phyloP scores from a whole-genome alignment of 2,329 filamentous ascomycete genomes.

The Pseudopithomyces chartarum region DNA sequence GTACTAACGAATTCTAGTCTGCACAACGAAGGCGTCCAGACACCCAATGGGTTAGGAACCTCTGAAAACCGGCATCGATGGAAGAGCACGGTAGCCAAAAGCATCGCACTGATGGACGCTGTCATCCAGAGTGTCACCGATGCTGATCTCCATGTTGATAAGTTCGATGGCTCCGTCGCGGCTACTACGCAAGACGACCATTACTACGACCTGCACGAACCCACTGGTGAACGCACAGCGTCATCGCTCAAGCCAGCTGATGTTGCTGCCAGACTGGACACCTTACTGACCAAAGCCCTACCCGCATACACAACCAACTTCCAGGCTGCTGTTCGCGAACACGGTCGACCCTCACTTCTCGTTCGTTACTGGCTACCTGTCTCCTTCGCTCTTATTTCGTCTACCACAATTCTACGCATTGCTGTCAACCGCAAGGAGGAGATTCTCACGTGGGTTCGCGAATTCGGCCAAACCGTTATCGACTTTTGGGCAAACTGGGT shows the following conservation, averaged over 20 bases:
- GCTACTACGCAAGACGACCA: constrained; percentile 60
- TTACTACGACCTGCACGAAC: constrained; percentile 50
- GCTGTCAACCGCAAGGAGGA: constrained; percentile 75
- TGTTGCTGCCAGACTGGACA: constrained; percentile 69
- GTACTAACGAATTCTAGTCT: constrained; percentile 54
- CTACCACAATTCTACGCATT: constrained; percentile 82
- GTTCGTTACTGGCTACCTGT: constrained; percentile 90
- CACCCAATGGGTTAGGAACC: constrained; percentile 47
- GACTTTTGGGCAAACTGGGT: constrained; percentile 99
- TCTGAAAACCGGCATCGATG: constrained; percentile 59
- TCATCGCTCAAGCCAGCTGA: constrained; percentile 53
- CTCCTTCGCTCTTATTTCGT: constrained; percentile 71
- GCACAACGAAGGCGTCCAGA: constrained; percentile 61
- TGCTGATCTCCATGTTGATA: constrained; percentile 59
- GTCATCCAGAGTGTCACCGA: constrained; percentile 74
- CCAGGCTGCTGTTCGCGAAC: constrained; percentile 60
- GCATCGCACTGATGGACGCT: constrained; percentile 83
- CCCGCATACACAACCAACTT: constrained; percentile 68
- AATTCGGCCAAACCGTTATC: constrained; percentile 76
- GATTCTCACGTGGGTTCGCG: constrained; percentile 77
- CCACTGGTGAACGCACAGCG: constrained; percentile 39
- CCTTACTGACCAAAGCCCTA: constrained; percentile 71
- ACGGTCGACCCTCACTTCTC: constrained; percentile 76
- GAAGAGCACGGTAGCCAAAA: constrained; percentile 79
- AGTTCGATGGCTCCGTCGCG: constrained; percentile 62